Conservation (phyloP, 176 grass and related monocot species). For the Panicum miliaceum region DNA sequence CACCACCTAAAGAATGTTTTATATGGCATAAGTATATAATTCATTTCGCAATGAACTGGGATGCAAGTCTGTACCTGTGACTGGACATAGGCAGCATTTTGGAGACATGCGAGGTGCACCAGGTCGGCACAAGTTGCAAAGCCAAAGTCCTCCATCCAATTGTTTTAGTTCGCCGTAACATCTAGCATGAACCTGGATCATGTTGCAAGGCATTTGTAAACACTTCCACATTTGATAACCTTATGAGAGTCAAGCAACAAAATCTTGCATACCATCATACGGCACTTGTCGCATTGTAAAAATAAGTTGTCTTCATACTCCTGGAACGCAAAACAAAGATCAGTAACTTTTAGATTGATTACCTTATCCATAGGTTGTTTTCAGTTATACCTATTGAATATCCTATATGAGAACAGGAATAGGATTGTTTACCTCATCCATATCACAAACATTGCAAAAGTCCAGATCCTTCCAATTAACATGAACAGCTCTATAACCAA, state of each 20-base stretch:
- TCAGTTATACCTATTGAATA: conserved; percentile 16
- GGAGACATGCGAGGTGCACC: conserved; percentile 80
- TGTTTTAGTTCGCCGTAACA: conserved; percentile 96
- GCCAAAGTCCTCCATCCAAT: conserved; percentile 88
- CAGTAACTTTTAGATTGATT: conserved; percentile 41
- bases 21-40: conserved; percentile 46
- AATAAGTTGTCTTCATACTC: conserved; percentile 99
- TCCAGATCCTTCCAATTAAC: conserved; percentile 99
- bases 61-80: conserved; percentile 64
- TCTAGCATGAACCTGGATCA: conserved; percentile 90
- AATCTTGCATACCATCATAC: conserved; percentile 84
- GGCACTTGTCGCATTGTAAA: conserved; percentile 96
- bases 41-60: conserved; percentile 9
- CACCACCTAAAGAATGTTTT: conserved; percentile 69
- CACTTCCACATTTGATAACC: conserved; percentile 33
- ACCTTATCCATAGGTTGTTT: background rate
- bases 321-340: conserved; percentile 58
- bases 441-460: conserved; percentile 94
- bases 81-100: conserved; percentile 93
- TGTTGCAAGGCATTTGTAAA: conserved; percentile 36
- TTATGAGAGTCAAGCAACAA: conserved; percentile 36
- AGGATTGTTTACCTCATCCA: conserved; percentile 90
- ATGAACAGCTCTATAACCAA: conserved; percentile 93
- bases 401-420: conserved; percentile 14
- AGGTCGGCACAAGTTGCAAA: conserved; percentile 96